Conservation (phyloP, 2,329 filamentous ascomycete species). For the Plectosphaerella sp. region DNA sequence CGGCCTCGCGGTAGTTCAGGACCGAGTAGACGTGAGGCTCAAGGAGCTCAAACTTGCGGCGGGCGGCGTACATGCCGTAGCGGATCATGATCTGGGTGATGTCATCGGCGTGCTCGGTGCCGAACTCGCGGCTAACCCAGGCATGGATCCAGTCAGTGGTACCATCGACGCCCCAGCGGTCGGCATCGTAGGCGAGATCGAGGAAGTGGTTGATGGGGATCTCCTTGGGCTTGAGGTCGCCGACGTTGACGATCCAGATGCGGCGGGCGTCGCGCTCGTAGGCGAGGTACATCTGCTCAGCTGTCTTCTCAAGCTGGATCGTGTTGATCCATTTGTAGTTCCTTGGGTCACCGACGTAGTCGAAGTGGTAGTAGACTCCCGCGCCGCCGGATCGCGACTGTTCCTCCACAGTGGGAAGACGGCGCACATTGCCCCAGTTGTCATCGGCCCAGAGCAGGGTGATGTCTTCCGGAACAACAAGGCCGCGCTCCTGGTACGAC, state of each 20-base stretch:
- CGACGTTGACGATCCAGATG: slow-evolving; percentile 66
- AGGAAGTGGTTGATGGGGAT: slow-evolving; percentile 64
- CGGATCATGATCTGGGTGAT: slow-evolving; percentile 47
- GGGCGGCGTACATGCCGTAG: slow-evolving; percentile 29
- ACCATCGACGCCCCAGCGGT: slow-evolving; percentile 50
- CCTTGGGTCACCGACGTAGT: slow-evolving; percentile 44
- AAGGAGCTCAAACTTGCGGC: slow-evolving; percentile 29
- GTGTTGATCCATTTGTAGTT: slow-evolving; percentile 61
- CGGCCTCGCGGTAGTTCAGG: slow-evolving; percentile 57
- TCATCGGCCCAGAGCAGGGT: slow-evolving; percentile 67
- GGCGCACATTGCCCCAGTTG: slow-evolving; percentile 62
- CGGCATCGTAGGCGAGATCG: slow-evolving; percentile 62
- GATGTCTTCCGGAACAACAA: slow-evolving; percentile 57
- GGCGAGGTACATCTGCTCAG: slow-evolving; percentile 54
- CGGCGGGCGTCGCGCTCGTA: slow-evolving; percentile 53
- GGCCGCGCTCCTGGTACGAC: slow-evolving; percentile 61
- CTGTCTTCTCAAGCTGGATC: slow-evolving; percentile 56
- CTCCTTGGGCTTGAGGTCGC: slow-evolving; percentile 61
- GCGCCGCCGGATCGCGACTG: slow-evolving; percentile 55
- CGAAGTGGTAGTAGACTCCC: slow-evolving; percentile 61
- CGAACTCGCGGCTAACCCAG: slow-evolving; percentile 57
- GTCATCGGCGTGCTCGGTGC: slow-evolving; percentile 35
- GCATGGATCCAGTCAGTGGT: slow-evolving; percentile 50
- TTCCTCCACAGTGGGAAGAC: slow-evolving; percentile 57
- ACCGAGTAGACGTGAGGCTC: slow-evolving; percentile 39